phyloP scores from a whole-genome alignment of 116 monocot genomes.

The Papilionanthe hybrid region DNA sequence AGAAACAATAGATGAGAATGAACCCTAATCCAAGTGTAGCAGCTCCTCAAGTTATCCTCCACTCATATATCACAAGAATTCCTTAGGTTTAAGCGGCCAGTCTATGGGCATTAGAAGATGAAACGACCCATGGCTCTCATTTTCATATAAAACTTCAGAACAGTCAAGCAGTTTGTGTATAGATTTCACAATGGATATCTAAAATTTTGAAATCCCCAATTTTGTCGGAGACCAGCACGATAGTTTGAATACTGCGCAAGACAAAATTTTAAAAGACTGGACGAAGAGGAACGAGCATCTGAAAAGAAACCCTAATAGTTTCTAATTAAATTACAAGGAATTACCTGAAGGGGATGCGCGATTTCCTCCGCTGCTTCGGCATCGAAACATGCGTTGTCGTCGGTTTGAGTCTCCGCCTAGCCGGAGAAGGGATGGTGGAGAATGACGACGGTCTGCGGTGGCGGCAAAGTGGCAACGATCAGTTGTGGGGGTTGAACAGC shows the following conservation, averaged over 20 bases:
- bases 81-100: too few relatives aligned
- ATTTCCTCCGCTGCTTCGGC: constrained; percentile 6
- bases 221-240: background rate
- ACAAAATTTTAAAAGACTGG: background rate
- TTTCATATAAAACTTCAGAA: too few relatives aligned
- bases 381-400: background rate
- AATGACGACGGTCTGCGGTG: background rate
- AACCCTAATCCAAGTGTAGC: too few relatives aligned
- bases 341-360: background rate
- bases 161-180: too few relatives aligned
- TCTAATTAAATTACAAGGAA: background rate
- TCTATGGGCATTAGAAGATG: too few relatives aligned
- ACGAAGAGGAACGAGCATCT: background rate
- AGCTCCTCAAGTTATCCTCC: too few relatives aligned
- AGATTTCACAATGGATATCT: too few relatives aligned
- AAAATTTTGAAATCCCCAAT: background rate
- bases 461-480: background rate
- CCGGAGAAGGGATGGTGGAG: background rate
- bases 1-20: too few relatives aligned
- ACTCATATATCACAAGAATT: too few relatives aligned
- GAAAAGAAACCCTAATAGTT: background rate
- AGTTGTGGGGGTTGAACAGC: background rate
- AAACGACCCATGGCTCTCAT: too few relatives aligned
- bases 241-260: background rate
- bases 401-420: background rate